A percentile compares a stretch with the other conserved stretches of the same genome.
Conservation (phyloP, 1,139 yeast genomes). For the Taiozyma onychis region DNA sequence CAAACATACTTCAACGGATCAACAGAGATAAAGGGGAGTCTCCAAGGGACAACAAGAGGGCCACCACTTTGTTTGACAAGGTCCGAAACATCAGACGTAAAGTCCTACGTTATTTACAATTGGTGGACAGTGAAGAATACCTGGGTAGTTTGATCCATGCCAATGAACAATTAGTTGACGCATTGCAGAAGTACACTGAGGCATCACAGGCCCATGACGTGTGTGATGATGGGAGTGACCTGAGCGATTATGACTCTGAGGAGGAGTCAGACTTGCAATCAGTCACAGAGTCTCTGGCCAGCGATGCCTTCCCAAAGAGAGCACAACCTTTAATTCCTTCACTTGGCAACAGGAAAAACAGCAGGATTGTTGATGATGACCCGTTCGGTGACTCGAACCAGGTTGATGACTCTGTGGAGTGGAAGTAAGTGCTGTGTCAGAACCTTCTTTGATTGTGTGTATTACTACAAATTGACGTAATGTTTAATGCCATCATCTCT, state of each 20-base stretch:
- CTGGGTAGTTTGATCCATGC: slow-evolving; percentile 82
- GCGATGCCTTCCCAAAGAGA: slow-evolving; percentile 19
- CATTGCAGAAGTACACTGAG: slow-evolving; percentile 65
- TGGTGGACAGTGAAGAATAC: slow-evolving; percentile 73
- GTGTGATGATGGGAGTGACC: slow-evolving; percentile 33
- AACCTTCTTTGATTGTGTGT: too few relatives aligned
- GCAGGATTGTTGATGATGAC: slow-evolving; percentile 37
- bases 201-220: slow-evolving; percentile 38
- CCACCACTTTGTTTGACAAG: slow-evolving; percentile 58
- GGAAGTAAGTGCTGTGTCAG: slow-evolving; percentile 19
- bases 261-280: slow-evolving; percentile 27
- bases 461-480: too few relatives aligned
- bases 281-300: slow-evolving; percentile 26
- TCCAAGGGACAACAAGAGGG: slow-evolving; percentile 58
- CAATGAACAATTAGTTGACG: slow-evolving; percentile 78
- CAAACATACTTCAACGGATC: slow-evolving; percentile 56
- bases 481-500: too few relatives aligned
- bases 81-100: slow-evolving; percentile 75
- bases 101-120: slow-evolving; percentile 75
- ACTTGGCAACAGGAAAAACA: slow-evolving; percentile 2
- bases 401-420: slow-evolving; percentile 29
- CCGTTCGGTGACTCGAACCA: slow-evolving; percentile 70
- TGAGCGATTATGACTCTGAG: slow-evolving; percentile 27
- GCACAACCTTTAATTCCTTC: slow-evolving; percentile 19
- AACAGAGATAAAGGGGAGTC: slow-evolving; percentile 40